phyloP scores from a whole-genome alignment of 805 yeast genomes.

The Wickerhamomyces xylosicus region DNA sequence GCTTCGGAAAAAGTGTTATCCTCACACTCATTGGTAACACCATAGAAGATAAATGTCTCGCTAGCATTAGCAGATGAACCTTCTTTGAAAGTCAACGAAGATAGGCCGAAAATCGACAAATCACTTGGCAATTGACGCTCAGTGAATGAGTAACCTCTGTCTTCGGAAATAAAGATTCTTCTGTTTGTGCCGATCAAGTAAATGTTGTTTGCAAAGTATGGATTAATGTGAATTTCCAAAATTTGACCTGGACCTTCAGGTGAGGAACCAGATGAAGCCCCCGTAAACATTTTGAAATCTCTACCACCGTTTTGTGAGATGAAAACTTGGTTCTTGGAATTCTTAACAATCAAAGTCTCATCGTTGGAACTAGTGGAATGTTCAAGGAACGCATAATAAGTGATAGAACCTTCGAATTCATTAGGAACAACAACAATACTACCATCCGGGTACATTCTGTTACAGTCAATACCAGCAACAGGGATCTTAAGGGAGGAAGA shows the following conservation, averaged over 20 bases:
- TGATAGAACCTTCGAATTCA: constrained; percentile 40
- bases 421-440: constrained; percentile 21
- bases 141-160: constrained; percentile 43
- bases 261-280: background rate
- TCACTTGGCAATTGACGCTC: constrained; percentile 32
- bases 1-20: constrained; percentile 5
- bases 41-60: constrained; percentile 57
- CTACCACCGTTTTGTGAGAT: constrained; percentile 48
- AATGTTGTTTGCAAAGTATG: constrained; percentile 39
- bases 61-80: too few relatives aligned
- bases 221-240: constrained; percentile 44
- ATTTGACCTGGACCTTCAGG: constrained; percentile 26
- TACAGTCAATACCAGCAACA: constrained; percentile 9
- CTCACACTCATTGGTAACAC: constrained; percentile 43
- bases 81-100: constrained; percentile 51
- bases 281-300: constrained; percentile 5
- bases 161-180: constrained; percentile 41
- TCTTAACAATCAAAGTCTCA: constrained; percentile 55
- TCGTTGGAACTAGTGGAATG: constrained; percentile 27
- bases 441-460: constrained; percentile 16
- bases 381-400: constrained; percentile 50
- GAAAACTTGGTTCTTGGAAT: constrained; percentile 38
- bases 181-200: constrained; percentile 10
- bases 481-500: constrained; percentile 2
- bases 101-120: constrained; percentile 37